These are phyloP conservation scores for Hymenoscyphus fraxineus DNA, from an alignment of 2,329 filamentous ascomycete genomes.

Conservation along the genomic window DNA sequence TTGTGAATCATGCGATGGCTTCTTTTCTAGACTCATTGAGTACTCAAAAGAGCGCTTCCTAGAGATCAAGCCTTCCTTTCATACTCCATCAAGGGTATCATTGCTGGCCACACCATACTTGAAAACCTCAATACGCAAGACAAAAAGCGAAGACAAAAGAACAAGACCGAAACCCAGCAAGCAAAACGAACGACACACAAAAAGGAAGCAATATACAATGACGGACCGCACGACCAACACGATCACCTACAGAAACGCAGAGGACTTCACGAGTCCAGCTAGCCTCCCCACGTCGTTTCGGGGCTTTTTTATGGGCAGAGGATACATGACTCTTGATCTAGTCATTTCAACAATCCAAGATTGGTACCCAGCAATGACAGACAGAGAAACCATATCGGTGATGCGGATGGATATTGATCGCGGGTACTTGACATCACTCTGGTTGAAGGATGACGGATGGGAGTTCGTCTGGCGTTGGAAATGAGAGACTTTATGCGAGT, in stretches of 20 bases:
- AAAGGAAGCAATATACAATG: not conserved
- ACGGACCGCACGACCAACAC: not conserved
- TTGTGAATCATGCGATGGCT: not conserved
- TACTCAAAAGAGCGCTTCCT: not conserved
- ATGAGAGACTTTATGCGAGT: not conserved
- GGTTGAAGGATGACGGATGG: not conserved
- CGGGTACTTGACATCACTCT: not conserved
- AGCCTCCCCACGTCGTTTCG: not conserved
- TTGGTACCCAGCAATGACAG: not conserved
- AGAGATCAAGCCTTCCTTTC: not conserved
- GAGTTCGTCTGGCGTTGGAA: slow-evolving; percentile 1
- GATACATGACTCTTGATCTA: not conserved
- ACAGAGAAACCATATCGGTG: not conserved
- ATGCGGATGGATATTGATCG: slow-evolving; percentile 3
- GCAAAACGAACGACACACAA: not conserved
- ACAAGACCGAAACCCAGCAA: not conserved
- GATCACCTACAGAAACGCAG: not conserved
- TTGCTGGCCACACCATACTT: not conserved
- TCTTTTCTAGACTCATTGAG: not conserved
- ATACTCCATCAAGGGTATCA: not conserved
- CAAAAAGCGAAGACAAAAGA: not conserved
- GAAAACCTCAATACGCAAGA: not conserved
- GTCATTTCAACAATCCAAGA: not conserved
- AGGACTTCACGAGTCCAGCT: not conserved
- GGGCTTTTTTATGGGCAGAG: not conserved